Base-by-base conservation (phyloP, 768 basidiomycete genomes). In the Trametes sanguinea region DNA sequence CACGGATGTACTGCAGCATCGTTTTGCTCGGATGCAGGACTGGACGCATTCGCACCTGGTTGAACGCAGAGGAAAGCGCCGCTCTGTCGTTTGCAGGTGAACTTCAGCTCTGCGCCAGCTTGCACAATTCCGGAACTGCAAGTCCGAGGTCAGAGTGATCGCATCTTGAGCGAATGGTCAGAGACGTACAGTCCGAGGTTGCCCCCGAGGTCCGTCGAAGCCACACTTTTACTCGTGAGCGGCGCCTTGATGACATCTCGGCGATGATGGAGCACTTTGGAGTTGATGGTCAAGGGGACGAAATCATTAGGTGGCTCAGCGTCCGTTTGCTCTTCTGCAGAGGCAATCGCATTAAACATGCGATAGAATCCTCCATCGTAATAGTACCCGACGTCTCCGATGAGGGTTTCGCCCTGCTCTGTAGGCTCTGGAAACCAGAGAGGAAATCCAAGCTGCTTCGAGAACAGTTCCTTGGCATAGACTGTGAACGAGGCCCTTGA, bases 371-470 rank as follows among this genome's bases (percentile, higher is more conserved):
- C 60, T 6, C 70, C 70, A 10, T 65, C 51, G 29, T 44, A 37
- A 17, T 65, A 10, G 30, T 63, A 67, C 6, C 70, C 70, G 6
- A 71, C 66, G 40, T 71, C 68, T 4, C 70, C 70, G 27, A 71
- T 60, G 27, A 60, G 59, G 7, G 64, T 52, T 27, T 65, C 63
- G 16, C 60, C 57, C 22, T 46, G 27, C 2, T 44, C 39, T 4
- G 53, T 54, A 11, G 64, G 68, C 42, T 68, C 65, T 1, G 70
- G 70, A 13, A 35, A 27, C 70, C 70, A 71, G 9, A 71, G 61
- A 4, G 70, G 60, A 22, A 48, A 52, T 10, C 70, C 70, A 22
- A 61, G 45, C 2, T 60, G 33, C 9, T 46, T 42, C n/a, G 44
- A 47, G 5, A 62, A 52, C 5, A 71, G 68, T 27, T 64, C 63